Percentiles rank a stretch among this genome's conserved stretches.
Conservation (phyloP, 805 yeast species). For the Grigorovia humatica region DNA sequence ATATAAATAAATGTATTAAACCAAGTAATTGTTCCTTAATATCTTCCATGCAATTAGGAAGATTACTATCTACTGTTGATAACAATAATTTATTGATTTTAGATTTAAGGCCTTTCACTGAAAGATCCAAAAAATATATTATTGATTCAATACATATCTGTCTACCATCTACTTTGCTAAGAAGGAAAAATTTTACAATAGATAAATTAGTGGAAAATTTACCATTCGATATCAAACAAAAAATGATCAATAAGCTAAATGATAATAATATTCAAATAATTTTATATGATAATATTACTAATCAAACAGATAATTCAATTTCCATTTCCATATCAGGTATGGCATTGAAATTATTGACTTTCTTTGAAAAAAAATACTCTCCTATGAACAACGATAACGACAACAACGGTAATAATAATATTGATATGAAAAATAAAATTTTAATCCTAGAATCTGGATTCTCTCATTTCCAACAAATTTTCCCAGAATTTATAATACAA, state of each 20-base stretch:
- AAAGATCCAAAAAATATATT: slow-evolving; percentile 51
- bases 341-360: slow-evolving; percentile 13
- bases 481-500: slow-evolving; percentile 9
- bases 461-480: slow-evolving; percentile 10
- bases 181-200: slow-evolving; percentile 62
- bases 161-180: slow-evolving; percentile 79
- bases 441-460: slow-evolving; percentile 18
- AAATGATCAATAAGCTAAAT: slow-evolving; percentile 4
- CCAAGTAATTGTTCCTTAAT: slow-evolving; percentile 15
- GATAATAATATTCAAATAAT: slow-evolving; percentile 14
- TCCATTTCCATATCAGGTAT: slow-evolving; percentile 23
- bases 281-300: slow-evolving; percentile 18
- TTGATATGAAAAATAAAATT: slow-evolving; percentile 1
- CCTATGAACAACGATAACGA: slow-evolving; percentile 4
- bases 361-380: background rate
- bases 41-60: slow-evolving; percentile 15
- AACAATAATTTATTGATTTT: slow-evolving; percentile 11
- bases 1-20: slow-evolving; percentile 7
- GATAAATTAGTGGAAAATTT: slow-evolving; percentile 51
- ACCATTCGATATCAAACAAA: slow-evolving; percentile 36
- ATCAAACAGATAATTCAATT: slow-evolving; percentile 16
- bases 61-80: slow-evolving; percentile 1
- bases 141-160: slow-evolving; percentile 62
- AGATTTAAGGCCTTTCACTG: slow-evolving; percentile 77
- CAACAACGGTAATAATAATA: background rate